Percentiles rank a stretch among this genome's conserved stretches.
These are phyloP conservation scores for Dovyalis caffra DNA, from an alignment of 345 rosid genomes.

Conservation along the genomic window DNA sequence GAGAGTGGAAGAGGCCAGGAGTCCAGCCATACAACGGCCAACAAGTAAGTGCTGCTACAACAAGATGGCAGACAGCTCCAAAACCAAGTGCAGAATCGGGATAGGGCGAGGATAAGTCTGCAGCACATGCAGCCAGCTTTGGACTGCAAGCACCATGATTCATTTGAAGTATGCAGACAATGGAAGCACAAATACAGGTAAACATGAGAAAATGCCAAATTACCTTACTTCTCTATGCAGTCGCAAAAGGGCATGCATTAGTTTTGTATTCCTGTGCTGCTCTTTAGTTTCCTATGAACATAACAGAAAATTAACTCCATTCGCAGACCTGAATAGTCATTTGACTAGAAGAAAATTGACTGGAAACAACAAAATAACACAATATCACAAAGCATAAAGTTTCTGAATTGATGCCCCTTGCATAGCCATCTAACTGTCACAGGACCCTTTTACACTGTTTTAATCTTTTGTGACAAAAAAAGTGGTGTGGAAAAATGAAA, in stretches of 20 bases:
- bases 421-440: neutral
- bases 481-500: too few relatives aligned
- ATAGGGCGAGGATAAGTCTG: slow-evolving; percentile 81
- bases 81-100: slow-evolving; percentile 92
- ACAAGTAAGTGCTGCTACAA: slow-evolving; percentile 84
- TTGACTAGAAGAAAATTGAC: neutral
- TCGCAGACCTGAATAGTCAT: neutral
- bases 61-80: slow-evolving; percentile 92
- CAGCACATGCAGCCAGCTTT: slow-evolving; percentile 92
- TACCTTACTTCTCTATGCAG: slow-evolving; percentile 96
- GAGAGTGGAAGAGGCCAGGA: slow-evolving; percentile 90
- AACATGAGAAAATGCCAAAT: slow-evolving; percentile 12
- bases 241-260: slow-evolving; percentile 80
- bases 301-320: slow-evolving; percentile 19
- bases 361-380: neutral
- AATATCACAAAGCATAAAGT: neutral
- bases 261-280: slow-evolving; percentile 88
- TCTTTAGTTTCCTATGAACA: slow-evolving; percentile 73
- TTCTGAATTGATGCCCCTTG: too few relatives aligned
- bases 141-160: slow-evolving; percentile 64
- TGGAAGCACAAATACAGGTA: neutral
- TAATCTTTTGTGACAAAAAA: too few relatives aligned
- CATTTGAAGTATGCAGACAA: slow-evolving; percentile 19
- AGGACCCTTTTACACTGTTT: too few relatives aligned
- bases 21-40: slow-evolving; percentile 97